Conservation (phyloP, 148 eudicot species). For the Silene latifolia region DNA sequence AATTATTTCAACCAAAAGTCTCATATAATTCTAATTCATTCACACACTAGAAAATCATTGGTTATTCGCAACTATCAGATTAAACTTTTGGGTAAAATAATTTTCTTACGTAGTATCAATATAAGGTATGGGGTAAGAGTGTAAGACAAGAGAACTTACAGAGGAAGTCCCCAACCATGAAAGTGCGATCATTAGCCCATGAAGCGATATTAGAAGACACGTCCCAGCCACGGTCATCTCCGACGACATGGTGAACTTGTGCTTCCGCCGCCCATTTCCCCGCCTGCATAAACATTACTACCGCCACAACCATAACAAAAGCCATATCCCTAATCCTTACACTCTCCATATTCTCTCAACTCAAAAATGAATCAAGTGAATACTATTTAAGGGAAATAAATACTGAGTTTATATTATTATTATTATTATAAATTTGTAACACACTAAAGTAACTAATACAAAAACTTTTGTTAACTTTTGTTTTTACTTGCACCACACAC, state of each 20-base stretch:
- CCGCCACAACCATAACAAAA: neutral
- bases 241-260: constrained; percentile 56
- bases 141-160: constrained; percentile 37
- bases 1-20: too few relatives aligned
- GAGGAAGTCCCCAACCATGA: constrained; percentile 63
- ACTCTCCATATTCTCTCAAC: constrained; percentile 5
- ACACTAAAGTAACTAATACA: neutral
- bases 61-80: too few relatives aligned
- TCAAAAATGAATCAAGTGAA: neutral
- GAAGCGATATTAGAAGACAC: constrained; percentile 38
- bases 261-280: constrained; percentile 32
- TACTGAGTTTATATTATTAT: too few relatives aligned
- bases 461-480: neutral
- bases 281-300: constrained; percentile 18
- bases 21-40: too few relatives aligned
- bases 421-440: too few relatives aligned
- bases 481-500: neutral
- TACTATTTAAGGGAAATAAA: neutral
- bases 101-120: too few relatives aligned
- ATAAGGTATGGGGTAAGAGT: neutral
- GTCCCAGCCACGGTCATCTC: constrained; percentile 61
- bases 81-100: too few relatives aligned
- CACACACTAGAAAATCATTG: too few relatives aligned
- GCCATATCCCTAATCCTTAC: neutral
- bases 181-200: constrained; percentile 53